A percentile compares a stretch with the other conserved stretches of the same genome.
These are phyloP conservation scores for Starmerella etchellsii DNA, from an alignment of 805 yeast genomes.

Conservation along the genomic window DNA sequence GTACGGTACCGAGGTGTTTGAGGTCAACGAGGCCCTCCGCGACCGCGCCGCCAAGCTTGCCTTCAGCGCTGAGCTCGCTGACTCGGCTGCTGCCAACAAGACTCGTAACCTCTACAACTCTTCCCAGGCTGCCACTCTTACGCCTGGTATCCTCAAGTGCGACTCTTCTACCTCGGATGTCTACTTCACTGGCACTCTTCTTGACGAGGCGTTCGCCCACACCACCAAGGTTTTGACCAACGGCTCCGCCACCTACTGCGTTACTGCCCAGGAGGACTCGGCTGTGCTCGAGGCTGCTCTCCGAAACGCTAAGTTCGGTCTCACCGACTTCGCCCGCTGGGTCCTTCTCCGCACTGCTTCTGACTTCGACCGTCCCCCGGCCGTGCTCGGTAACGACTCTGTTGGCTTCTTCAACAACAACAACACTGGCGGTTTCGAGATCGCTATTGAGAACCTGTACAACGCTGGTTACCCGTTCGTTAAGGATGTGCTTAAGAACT, in stretches of 20 bases:
- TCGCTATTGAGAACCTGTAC: slow-evolving; percentile 40
- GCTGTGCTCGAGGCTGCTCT: slow-evolving; percentile 49
- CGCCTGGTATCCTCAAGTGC: slow-evolving; percentile 40
- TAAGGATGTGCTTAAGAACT: slow-evolving; percentile 39
- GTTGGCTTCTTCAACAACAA: slow-evolving; percentile 39
- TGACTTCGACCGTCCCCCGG: slow-evolving; percentile 44
- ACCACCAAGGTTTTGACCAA: slow-evolving; percentile 41
- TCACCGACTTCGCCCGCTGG: slow-evolving; percentile 45
- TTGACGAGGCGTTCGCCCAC: slow-evolving; percentile 39
- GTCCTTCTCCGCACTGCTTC: slow-evolving; percentile 50
- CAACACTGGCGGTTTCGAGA: slow-evolving; percentile 39
- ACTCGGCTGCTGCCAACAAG: slow-evolving; percentile 33
- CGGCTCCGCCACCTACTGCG: slow-evolving; percentile 45
- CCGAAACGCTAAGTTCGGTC: slow-evolving; percentile 41
- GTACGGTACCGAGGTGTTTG: slow-evolving; percentile 56
- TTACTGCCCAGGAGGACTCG: slow-evolving; percentile 57
- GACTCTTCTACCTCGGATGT: slow-evolving; percentile 50
- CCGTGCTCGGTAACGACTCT: slow-evolving; percentile 32
- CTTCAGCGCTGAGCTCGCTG: slow-evolving; percentile 30
- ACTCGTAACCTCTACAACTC: slow-evolving; percentile 39
- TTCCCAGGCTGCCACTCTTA: slow-evolving; percentile 35
- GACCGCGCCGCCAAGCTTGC: slow-evolving; percentile 47
- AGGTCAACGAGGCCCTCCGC: slow-evolving; percentile 45
- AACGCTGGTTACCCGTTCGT: slow-evolving; percentile 44
- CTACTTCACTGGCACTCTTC: slow-evolving; percentile 43